phyloP scores from a whole-genome alignment of 768 basidiomycete genomes.

The Candolleomyces aberdarensis region DNA sequence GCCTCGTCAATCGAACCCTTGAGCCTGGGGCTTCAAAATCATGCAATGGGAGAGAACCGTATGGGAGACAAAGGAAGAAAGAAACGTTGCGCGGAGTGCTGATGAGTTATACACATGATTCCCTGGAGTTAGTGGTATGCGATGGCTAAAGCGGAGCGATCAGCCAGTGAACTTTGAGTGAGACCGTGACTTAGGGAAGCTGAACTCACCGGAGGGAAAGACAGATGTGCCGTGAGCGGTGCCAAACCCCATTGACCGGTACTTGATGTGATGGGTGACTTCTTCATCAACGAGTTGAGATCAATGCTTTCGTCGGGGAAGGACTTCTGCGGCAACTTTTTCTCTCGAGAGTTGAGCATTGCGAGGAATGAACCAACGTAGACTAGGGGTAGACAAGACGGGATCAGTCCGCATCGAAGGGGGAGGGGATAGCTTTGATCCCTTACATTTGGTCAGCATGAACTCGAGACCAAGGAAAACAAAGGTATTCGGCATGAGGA shows the following conservation, averaged over 20 bases:
- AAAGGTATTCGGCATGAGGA: slow-evolving; percentile 40
- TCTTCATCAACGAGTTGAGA: background rate
- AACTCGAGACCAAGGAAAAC: slow-evolving; percentile 41
- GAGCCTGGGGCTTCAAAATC: too few relatives aligned
- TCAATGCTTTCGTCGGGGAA: background rate
- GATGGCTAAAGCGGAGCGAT: too few relatives aligned
- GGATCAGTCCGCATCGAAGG: background rate
- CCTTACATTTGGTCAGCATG: slow-evolving; percentile 41
- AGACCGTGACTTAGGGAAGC: too few relatives aligned
- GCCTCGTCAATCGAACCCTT: too few relatives aligned
- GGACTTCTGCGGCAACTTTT: background rate
- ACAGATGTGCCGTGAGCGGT: background rate
- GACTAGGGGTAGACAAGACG: slow-evolving; percentile 24
- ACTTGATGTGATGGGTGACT: background rate
- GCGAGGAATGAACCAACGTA: slow-evolving; percentile 47
- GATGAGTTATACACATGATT: too few relatives aligned
- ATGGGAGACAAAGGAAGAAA: too few relatives aligned
- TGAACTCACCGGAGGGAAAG: too few relatives aligned
- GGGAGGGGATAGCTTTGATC: background rate
- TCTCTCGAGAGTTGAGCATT: slow-evolving; percentile 43
- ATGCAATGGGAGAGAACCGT: too few relatives aligned
- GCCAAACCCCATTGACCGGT: background rate
- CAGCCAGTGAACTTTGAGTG: too few relatives aligned
- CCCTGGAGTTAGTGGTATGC: too few relatives aligned
- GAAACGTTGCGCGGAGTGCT: too few relatives aligned